Conservation (phyloP, 345 rosid species). For the Populus alba region DNA sequence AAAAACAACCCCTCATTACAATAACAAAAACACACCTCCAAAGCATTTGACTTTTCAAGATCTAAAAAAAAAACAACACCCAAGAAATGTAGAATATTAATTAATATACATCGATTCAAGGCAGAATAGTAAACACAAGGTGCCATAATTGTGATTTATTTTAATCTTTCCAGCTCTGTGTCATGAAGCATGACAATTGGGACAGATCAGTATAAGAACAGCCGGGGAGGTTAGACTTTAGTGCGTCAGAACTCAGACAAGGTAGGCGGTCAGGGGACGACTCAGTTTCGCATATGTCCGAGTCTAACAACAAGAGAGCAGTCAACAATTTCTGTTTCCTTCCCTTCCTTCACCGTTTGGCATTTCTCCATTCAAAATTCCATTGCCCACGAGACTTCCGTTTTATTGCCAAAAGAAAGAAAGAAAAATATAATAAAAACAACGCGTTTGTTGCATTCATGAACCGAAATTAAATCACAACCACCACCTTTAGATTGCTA, state of each 20-base stretch:
- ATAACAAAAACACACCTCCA: neutral
- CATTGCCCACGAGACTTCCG: constrained; percentile 21
- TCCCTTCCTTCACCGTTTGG: neutral
- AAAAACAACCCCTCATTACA: neutral
- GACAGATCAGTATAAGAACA: constrained; percentile 2
- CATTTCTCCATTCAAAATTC: constrained; percentile 6
- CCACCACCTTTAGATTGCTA: neutral
- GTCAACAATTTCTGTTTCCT: constrained; percentile 16
- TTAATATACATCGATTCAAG: neutral
- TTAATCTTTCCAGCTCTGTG: neutral
- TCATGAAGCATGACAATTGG: neutral
- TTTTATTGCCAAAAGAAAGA: neutral
- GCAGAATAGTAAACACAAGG: neutral
- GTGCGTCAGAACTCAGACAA: constrained; percentile 15
- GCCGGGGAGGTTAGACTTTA: neutral
- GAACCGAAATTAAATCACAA: neutral
- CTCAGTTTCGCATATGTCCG: neutral
- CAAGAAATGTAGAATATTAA: neutral
- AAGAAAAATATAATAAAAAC: neutral
- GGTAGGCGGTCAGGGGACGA: constrained; percentile 28
- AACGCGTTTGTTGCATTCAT: constrained; percentile 10
- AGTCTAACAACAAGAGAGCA: neutral
- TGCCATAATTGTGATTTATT: neutral
- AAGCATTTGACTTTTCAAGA: neutral
- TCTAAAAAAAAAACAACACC: too few species aligned